These are phyloP conservation scores for Pythium periplocum DNA, from an alignment of 352 stramenopile genomes.

Conservation along the genomic window DNA sequence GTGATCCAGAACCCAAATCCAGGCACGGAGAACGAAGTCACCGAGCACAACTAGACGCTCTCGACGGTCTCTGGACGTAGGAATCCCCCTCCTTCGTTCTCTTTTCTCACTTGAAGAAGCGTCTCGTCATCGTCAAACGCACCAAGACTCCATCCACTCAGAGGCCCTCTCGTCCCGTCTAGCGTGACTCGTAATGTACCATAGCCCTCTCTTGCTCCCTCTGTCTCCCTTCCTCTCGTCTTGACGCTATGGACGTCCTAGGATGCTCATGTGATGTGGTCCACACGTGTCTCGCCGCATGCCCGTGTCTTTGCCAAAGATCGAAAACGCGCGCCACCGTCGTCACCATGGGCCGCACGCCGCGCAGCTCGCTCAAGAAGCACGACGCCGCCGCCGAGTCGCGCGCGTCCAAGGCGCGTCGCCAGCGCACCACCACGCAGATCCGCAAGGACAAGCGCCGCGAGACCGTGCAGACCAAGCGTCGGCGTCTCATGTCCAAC, in stretches of 20 bases:
- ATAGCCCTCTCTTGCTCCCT: no score
- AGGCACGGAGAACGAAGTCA: conserved; percentile 27
- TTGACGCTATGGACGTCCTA: no score
- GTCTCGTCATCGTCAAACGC: neutral
- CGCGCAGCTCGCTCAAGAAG: conserved; percentile 75
- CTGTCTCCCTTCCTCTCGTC: no score
- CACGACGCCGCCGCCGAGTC: conserved; percentile 58
- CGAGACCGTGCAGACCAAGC: conserved; percentile 59
- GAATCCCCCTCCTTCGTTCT: neutral
- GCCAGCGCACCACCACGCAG: conserved; percentile 53
- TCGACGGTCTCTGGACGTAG: neutral
- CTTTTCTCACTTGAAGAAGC: neutral
- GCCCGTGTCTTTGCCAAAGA: no score
- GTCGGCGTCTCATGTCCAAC: conserved; percentile 50
- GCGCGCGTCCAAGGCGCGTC: conserved; percentile 53
- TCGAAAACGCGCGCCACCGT: neutral
- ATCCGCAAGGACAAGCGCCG: conserved; percentile 73
- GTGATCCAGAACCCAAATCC: conserved; percentile 90
- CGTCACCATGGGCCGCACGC: conserved; percentile 16
- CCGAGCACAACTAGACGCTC: conserved; percentile 14
- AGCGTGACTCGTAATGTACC: no score
- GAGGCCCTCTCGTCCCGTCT: no score
- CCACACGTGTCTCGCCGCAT: no score
- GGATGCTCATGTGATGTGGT: no score
- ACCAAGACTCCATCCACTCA: neutral